These are phyloP conservation scores for Acmispon strigosus DNA, from an alignment of 306 rosid species.

Conservation along the genomic window DNA sequence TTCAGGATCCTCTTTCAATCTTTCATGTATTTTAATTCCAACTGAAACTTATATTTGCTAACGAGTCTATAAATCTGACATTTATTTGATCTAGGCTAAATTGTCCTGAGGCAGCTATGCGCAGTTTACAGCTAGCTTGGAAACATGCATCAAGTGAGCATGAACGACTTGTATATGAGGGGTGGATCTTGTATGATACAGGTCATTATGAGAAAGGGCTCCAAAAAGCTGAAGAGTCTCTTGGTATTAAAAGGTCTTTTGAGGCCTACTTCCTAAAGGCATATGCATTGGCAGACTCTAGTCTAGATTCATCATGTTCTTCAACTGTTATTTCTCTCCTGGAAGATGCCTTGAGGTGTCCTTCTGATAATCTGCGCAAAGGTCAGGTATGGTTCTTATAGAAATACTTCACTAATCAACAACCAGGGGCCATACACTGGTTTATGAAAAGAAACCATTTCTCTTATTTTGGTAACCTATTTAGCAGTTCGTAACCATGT, in stretches of 20 bases:
- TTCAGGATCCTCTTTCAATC: not conserved
- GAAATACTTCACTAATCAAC: not conserved
- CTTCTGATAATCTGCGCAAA: constrained; percentile 89
- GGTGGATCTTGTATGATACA: constrained; percentile 90
- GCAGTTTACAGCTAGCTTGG: constrained; percentile 86
- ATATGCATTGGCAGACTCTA: constrained; percentile 88
- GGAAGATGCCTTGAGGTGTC: constrained; percentile 89
- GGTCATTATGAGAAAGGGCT: constrained; percentile 94
- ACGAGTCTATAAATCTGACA: constrained; percentile 11
- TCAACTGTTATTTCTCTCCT: constrained; percentile 75
- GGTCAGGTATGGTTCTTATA: constrained; percentile 68
- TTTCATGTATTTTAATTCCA: not conserved
- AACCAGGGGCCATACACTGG: no score
- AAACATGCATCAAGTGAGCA: constrained; percentile 77
- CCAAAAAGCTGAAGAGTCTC: constrained; percentile 81
- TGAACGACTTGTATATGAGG: constrained; percentile 82
- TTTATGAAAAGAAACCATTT: no score
- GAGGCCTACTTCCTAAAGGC: constrained; percentile 94
- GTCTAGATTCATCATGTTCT: constrained; percentile 62
- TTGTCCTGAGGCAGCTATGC: constrained; percentile 91
- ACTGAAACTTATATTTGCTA: not conserved
- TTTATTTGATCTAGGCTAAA: constrained; percentile 54
- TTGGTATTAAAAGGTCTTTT: constrained; percentile 73
- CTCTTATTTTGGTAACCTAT: no score
- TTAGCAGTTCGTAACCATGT: no score